phyloP scores from a whole-genome alignment of 768 basidiomycete species.

The Xerocomus spinulosus region DNA sequence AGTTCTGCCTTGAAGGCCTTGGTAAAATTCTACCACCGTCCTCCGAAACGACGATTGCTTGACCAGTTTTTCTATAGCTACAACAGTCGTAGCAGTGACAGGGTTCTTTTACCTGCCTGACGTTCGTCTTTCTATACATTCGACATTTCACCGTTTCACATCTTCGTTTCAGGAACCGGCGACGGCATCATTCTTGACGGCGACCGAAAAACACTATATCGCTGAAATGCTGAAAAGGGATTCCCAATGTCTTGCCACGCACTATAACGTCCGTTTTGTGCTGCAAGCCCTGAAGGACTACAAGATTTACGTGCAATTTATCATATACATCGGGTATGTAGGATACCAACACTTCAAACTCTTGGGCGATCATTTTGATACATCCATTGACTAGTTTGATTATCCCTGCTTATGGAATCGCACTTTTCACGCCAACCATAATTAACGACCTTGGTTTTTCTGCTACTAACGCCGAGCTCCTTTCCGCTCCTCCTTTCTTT shows the following conservation, averaged over 20 bases:
- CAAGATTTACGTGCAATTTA: slow-evolving; percentile 31
- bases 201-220: slow-evolving; percentile 38
- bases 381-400: slow-evolving; percentile 29
- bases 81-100: slow-evolving; percentile 13
- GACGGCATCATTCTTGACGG: slow-evolving; percentile 50
- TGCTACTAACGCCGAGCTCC: slow-evolving; percentile 42
- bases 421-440: slow-evolving; percentile 47
- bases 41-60: neutral
- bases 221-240: slow-evolving; percentile 40
- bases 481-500: slow-evolving; percentile 46
- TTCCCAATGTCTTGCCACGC: slow-evolving; percentile 39
- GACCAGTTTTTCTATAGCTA: slow-evolving; percentile 5
- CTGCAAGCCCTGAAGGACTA: slow-evolving; percentile 46
- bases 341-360: neutral
- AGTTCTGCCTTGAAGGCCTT: slow-evolving; percentile 31
- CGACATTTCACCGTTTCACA: neutral
- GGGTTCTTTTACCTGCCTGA: slow-evolving; percentile 50
- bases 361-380: slow-evolving; percentile 1
- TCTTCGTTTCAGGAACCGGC: slow-evolving; percentile 40
- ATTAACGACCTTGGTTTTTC: slow-evolving; percentile 46
- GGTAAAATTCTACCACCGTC: slow-evolving; percentile 5
- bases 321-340: slow-evolving; percentile 38
- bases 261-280: slow-evolving; percentile 42
- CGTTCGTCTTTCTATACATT: slow-evolving; percentile 27
- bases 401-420: slow-evolving; percentile 42